Base-by-base conservation (phyloP, 352 stramenopile genomes). In the Globisporangium parvum region DNA sequence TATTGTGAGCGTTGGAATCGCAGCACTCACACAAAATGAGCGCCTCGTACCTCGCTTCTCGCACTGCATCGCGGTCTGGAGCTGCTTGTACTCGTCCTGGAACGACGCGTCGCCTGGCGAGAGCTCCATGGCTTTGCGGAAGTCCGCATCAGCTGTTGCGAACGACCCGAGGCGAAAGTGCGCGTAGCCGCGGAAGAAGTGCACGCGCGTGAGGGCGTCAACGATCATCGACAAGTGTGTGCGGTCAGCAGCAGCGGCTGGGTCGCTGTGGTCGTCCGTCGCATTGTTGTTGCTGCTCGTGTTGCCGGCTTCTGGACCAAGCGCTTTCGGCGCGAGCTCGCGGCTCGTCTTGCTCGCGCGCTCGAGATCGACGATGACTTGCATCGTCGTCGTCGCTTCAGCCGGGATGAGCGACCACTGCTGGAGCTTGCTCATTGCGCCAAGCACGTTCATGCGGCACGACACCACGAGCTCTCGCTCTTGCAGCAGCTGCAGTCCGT, bases 361-460 rank as follows among this genome's bases (percentile, higher is more conserved):
- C 14, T 73, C 61, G 37, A 88, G 65, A 28, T 80, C 73, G 18
- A 67, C 44, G 12, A 90, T 62, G 55, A 85, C 71, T 15, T 33
- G 52, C 63, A 87, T 60, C 44, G 81, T 73, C 54, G 75, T 65
- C 23, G 65, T 60, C 15, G 67, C 71, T 48, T 90, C 77, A 6
- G 59, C 40, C 12, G 75, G 67, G 37, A 90, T 62, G 6, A 66
- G 62, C 39, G 46, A 50, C 80, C 80, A 90, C 23, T 79, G 63
- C 31, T 80, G 67, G 42, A 80, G 63, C 55, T 87, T 85, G 65
- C 67, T 77, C 57, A 86, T 69, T 23, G 65, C 69, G 8, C 69
- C 75, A 4, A 88, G 64, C 18, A 81, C 62, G 45, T 90, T 90
- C 75, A 88, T 86, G 45, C 64, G 75, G 51, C 80, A 90, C 41